phyloP scores from a whole-genome alignment of 1,284 basidiomycete species.

The Xerocomus subilludens region DNA sequence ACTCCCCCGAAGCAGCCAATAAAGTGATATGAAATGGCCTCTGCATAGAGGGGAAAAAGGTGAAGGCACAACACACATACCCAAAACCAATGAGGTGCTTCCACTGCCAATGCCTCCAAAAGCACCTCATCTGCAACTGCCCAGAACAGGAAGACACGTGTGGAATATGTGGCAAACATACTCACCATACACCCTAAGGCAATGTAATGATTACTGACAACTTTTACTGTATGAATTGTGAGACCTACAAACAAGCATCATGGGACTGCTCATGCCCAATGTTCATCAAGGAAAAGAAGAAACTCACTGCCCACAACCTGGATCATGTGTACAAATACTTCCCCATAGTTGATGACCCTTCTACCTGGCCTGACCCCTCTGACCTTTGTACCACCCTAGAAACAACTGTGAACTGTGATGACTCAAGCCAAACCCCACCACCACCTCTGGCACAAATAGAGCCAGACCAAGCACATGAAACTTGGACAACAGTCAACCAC shows the following conservation, averaged over 20 bases:
- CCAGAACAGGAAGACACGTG: not conserved
- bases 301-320: not conserved
- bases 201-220: not conserved
- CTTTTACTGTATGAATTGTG: not conserved
- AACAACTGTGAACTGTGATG: too few relatives aligned
- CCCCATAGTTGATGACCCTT: not conserved
- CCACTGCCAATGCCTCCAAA: not conserved
- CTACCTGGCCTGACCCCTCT: not conserved
- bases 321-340: not conserved
- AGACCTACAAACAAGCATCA: not conserved
- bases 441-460: too few relatives aligned
- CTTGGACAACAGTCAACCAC: too few relatives aligned
- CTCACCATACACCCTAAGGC: not conserved
- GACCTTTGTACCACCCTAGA: too few relatives aligned
- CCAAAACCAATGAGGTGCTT: not conserved
- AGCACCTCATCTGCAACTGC: not conserved
- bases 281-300: not conserved
- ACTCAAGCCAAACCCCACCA: too few relatives aligned
- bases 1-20: not conserved
- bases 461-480: too few relatives aligned
- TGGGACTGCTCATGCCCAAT: not conserved
- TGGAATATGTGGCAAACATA: conserved; percentile 4
- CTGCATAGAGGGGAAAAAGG: not conserved
- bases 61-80: not conserved
- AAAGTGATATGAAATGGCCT: not conserved